Evolutionary conservation across 1,284 basidiomycete species (phyloP), one percentile per base, ranked within the genome.

Genomic region (Austroboletus niveus): DNA sequence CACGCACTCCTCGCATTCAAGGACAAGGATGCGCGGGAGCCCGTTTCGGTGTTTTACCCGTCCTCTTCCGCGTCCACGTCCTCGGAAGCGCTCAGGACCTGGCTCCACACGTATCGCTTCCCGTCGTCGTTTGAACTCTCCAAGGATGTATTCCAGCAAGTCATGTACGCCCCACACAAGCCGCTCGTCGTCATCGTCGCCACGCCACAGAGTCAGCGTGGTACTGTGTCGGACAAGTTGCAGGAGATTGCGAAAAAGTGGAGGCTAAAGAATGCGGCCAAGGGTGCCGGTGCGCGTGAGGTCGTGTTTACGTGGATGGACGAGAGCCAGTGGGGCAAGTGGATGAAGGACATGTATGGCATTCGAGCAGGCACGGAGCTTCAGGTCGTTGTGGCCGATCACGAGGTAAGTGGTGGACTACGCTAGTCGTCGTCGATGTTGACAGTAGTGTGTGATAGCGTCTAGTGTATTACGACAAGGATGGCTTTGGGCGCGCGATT

Each of bases 251-350:
- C 83, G 0, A 74, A 74, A 54, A 81, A 82, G 52, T 94, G 91
- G 93, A 77, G 77, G 47, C 58, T 72, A 40, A 70, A 71, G 8
- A 55, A 34, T 7, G 29, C 30, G 8, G 40, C 24, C 7, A 22
- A 11, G 10, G 49, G 9, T 5, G 11, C 8, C 4, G 39, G 32
- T 3, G 9, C 68, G 9, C 74, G 82, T 44, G 81, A 85, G 14
- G 85, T 95, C 0, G 80, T 93, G 48, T 96, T 94, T 69, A 79
- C 85, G 8, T 91, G 85, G 83, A 93, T 95, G 80, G 89, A 96
- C 62, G 80, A 75, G 0, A 82, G 82, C 24, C 79, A 77, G 65
- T 95, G 93, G 92, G 75, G 71, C 17, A 84, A 80, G 49, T 96
- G 92, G 92, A 73, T 95, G 70, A 92, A 89, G 75, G 85, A 83